Evolutionary conservation across 257 asterid genomes (phyloP), one percentile per base, ranked within the genome.

Genomic region (Scutellaria galericulata): DNA sequence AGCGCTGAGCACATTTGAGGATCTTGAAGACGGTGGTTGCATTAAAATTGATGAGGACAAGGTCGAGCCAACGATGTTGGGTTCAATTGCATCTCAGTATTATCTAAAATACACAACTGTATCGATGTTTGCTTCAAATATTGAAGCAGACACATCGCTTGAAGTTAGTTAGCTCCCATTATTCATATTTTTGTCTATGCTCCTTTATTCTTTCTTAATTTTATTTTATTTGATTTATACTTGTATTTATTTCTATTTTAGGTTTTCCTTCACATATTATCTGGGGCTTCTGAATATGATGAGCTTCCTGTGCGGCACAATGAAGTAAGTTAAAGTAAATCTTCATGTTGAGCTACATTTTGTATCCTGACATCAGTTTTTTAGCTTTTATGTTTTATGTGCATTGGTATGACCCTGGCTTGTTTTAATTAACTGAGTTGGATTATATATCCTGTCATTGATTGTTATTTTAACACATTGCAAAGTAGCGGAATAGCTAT

Each of bases 251-350:
- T 59, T 66, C 47, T 68, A 15, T 59, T 70, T 56, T 67, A 94
- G 99, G 97, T 84, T 82, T 88, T 92, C 81, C 96, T 91, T 64
- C 96, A 88, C 71, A 78, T 94, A 68, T 72, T 91, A 59, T 73
- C 96, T 75, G 95, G 93, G 73, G 96, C 97, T 82, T 88, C 97
- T 72, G 97, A 91, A 83, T 91, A 94, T 70, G 96, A 94, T 82
- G 99, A 91, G 83, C 97, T 91, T 73, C 97, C 97, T 4, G 95
- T 94, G 78, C 88, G 99, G 60, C 97, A 91, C 85, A 94, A 91
- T 82, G 97, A 94, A 87, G 97, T 94, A 88, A 79, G 78, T 77
- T 77, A 31, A 0, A 15, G 63, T 66, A 27, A 39, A 42, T 63
- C 31, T 54, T 76, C 62, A 46, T 15, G 14, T 77, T 39, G n/a